Percentiles rank a stretch among this genome's conserved stretches.
Evolutionary conservation across 192 early-diverging fungal species (phyloP).

Genomic region (Geranomyces michiganensis): DNA sequence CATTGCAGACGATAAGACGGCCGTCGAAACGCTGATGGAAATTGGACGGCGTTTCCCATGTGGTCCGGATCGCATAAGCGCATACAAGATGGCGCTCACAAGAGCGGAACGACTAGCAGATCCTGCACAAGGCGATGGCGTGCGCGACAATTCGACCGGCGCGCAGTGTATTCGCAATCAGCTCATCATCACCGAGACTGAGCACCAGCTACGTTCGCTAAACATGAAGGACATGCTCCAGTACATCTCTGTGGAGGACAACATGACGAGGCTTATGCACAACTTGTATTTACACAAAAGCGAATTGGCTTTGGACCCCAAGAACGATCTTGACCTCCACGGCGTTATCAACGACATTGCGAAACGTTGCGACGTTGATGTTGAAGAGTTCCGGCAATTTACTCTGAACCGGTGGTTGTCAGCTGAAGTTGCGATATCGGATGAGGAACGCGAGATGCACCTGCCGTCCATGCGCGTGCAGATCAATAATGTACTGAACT

Average conservation of each 20-base stretch:
- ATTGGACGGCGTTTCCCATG: constrained; percentile 60
- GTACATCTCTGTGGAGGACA: constrained; percentile 23
- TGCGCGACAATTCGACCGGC: not conserved
- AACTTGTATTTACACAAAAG: constrained; percentile 43
- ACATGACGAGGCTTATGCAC: constrained; percentile 44
- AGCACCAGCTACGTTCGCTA: constrained; percentile 41
- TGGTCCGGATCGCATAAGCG: constrained; percentile 64
- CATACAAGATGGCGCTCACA: constrained; percentile 59
- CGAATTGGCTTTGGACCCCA: constrained; percentile 30
- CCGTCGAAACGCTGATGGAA: constrained; percentile 56
- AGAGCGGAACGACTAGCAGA: constrained; percentile 39
- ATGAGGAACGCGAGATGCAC: constrained; percentile 40
- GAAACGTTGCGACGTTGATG: constrained; percentile 42
- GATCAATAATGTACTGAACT: constrained; percentile 45
- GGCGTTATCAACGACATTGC: constrained; percentile 46
- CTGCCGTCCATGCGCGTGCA: constrained; percentile 52
- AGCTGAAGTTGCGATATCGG: constrained; percentile 17
- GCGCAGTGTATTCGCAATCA: not conserved
- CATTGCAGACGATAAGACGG: constrained; percentile 54
- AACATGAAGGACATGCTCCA: constrained; percentile 33
- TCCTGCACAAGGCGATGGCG: not conserved
- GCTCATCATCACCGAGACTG: constrained; percentile 48
- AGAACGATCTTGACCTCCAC: constrained; percentile 38
- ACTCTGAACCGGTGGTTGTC: constrained; percentile 32
- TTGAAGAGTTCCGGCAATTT: constrained; percentile 35